A percentile compares a stretch with the other conserved stretches of the same genome.
phyloP scores from a whole-genome alignment of 495 filamentous ascomycete species.

The Annulohypoxylon nitens region DNA sequence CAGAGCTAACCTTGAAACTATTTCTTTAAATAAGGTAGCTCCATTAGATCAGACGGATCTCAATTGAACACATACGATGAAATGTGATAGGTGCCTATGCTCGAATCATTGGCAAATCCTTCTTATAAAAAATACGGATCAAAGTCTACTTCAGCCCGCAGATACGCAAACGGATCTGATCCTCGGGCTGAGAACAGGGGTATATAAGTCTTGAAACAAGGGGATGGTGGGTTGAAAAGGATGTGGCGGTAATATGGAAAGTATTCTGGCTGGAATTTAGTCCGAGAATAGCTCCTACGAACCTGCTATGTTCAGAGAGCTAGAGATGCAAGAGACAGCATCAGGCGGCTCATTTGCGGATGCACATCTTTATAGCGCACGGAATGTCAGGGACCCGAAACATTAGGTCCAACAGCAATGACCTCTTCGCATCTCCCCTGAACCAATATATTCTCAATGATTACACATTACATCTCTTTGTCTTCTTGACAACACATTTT shows the following conservation, averaged over 20 bases:
- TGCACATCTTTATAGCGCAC: constrained; percentile 40
- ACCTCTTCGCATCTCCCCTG: neutral
- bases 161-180: neutral
- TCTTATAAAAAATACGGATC: neutral
- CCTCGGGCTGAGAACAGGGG: constrained; percentile 27
- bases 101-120: neutral
- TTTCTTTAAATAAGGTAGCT: neutral
- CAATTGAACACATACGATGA: neutral
- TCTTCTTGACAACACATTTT: constrained; percentile 2
- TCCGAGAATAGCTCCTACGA: constrained; percentile 9
- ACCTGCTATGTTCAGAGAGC: neutral
- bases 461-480: constrained; percentile 29
- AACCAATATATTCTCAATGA: constrained; percentile 19
- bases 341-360: neutral
- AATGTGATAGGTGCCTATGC: neutral
- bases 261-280: neutral
- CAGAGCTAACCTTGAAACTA: neutral
- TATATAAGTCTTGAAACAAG: constrained; percentile 34
- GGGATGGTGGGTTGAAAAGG: constrained; percentile 23
- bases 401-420: constrained; percentile 33
- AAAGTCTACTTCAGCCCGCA: neutral
- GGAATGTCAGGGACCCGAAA: constrained; percentile 42
- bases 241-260: neutral
- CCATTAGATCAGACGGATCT: neutral
- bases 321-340: constrained; percentile 7